Conservation (phyloP, 2,329 filamentous ascomycete species). For the Tolypocladium pustulatum region DNA sequence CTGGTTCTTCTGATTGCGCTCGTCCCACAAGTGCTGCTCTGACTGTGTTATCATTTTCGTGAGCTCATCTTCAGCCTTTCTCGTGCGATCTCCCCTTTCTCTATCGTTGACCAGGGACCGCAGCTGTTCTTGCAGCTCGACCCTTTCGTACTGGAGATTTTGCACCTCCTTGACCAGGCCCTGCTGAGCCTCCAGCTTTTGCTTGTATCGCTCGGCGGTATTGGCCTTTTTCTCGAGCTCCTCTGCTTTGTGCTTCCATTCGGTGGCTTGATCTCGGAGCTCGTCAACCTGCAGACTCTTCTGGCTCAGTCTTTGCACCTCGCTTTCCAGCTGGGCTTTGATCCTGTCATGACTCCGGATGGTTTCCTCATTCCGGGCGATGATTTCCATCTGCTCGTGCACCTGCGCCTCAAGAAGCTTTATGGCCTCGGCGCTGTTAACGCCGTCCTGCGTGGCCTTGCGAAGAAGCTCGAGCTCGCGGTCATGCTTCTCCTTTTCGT, state of each 20-base stretch:
- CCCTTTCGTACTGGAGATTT: conserved; percentile 43
- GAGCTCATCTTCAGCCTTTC: conserved; percentile 27
- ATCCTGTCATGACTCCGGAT: conserved; percentile 23
- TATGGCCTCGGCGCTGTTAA: conserved; percentile 40
- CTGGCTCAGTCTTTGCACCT: conserved; percentile 35
- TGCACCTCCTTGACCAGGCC: conserved; percentile 45
- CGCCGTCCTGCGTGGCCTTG: conserved; percentile 39
- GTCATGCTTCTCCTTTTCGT: conserved; percentile 48
- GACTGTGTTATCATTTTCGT: conserved; percentile 31
- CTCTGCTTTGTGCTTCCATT: conserved; percentile 47
- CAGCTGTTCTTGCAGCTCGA: conserved; percentile 39
- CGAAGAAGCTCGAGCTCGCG: conserved; percentile 39
- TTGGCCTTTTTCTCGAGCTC: conserved; percentile 53
- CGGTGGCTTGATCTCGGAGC: conserved; percentile 48
- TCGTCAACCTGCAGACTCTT: conserved; percentile 38
- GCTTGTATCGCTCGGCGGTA: conserved; percentile 49
- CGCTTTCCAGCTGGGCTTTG: conserved; percentile 45
- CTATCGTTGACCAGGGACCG: conserved; percentile 23
- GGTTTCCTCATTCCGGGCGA: conserved; percentile 53
- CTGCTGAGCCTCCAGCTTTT: conserved; percentile 49
- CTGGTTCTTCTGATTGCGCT: conserved; percentile 33
- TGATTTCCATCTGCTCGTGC: conserved; percentile 60
- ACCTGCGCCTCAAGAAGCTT: conserved; percentile 45
- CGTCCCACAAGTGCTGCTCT: conserved; percentile 30
- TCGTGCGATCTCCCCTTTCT: conserved; percentile 20